These are phyloP conservation scores for Prosopis cineraria DNA, from an alignment of 306 rosid genomes.

Conservation along the genomic window DNA sequence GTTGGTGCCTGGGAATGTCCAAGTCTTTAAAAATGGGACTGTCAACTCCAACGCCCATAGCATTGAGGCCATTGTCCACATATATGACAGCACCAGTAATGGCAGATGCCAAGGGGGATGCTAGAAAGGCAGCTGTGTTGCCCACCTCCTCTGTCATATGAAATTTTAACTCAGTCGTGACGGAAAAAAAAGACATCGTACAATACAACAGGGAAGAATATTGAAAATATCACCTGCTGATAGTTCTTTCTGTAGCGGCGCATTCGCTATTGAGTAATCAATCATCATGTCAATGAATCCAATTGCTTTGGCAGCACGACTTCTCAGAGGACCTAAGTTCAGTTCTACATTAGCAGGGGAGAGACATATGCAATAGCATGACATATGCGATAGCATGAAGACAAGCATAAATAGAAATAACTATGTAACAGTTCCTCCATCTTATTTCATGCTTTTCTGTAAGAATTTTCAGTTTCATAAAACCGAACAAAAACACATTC, in stretches of 20 bases:
- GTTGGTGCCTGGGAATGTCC: slow-evolving; percentile 51
- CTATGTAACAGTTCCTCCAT: background rate
- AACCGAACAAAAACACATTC: slow-evolving; percentile 1
- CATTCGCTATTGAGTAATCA: slow-evolving; percentile 82
- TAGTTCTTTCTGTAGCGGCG: slow-evolving; percentile 88
- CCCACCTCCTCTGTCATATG: slow-evolving; percentile 83
- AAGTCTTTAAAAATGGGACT: slow-evolving; percentile 52
- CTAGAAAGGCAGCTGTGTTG: slow-evolving; percentile 83
- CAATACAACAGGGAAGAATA: background rate
- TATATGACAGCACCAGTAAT: slow-evolving; percentile 83
- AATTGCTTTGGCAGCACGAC: slow-evolving; percentile 98
- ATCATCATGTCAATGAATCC: slow-evolving; percentile 99
- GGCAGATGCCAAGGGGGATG: slow-evolving; percentile 94
- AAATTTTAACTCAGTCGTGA: slow-evolving; percentile 29
- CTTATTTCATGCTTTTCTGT: background rate
- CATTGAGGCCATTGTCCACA: slow-evolving; percentile 88
- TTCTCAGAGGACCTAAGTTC: slow-evolving; percentile 80
- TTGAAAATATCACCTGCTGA: slow-evolving; percentile 69
- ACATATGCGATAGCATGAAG: background rate
- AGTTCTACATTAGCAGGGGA: background rate
- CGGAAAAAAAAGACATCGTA: background rate
- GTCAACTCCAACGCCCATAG: slow-evolving; percentile 94
- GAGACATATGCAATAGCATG: background rate
- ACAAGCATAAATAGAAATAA: background rate
- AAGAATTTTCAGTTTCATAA: background rate